Evolutionary conservation across 2,329 filamentous ascomycete species (phyloP).

Genomic region (Colletotrichum lini): DNA sequence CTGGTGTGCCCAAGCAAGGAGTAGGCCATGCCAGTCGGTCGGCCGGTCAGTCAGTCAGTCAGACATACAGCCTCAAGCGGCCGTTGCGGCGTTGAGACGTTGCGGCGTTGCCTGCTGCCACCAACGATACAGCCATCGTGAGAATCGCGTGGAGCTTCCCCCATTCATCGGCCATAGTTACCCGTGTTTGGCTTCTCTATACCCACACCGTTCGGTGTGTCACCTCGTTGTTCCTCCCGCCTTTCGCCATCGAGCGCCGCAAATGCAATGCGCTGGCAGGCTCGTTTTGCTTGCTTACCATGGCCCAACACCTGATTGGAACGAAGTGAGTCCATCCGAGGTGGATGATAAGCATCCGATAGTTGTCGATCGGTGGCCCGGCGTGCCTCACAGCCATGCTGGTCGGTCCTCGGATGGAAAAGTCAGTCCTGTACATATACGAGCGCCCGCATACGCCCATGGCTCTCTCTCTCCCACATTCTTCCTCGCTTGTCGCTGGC

Average conservation of each 20-base stretch:
- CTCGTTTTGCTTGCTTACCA: conserved; percentile 13
- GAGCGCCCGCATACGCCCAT: conserved; percentile 12
- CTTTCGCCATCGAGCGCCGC: conserved; percentile 36
- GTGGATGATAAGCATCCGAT: conserved; percentile 21
- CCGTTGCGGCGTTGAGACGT: background rate
- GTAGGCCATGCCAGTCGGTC: conserved; percentile 12
- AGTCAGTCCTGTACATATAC: conserved; percentile 28
- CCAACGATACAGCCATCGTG: background rate
- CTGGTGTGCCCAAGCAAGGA: background rate
- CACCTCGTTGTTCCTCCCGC: background rate
- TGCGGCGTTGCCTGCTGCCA: conserved; percentile 17
- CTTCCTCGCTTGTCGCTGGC: background rate
- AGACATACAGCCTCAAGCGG: background rate
- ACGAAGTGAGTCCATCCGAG: background rate
- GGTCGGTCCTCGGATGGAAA: conserved; percentile 27
- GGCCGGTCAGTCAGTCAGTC: background rate
- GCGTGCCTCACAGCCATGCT: background rate
- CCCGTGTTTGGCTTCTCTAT: background rate
- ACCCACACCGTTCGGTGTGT: background rate
- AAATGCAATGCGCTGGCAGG: conserved; percentile 24
- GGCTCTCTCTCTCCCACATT: background rate
- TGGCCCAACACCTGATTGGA: conserved; percentile 1
- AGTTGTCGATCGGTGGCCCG: background rate
- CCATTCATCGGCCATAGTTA: background rate
- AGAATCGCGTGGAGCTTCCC: background rate